A percentile compares a stretch with the other conserved stretches of the same genome.
Conservation (phyloP, 2,329 filamentous ascomycete genomes). For the Huntiella decipiens region DNA sequence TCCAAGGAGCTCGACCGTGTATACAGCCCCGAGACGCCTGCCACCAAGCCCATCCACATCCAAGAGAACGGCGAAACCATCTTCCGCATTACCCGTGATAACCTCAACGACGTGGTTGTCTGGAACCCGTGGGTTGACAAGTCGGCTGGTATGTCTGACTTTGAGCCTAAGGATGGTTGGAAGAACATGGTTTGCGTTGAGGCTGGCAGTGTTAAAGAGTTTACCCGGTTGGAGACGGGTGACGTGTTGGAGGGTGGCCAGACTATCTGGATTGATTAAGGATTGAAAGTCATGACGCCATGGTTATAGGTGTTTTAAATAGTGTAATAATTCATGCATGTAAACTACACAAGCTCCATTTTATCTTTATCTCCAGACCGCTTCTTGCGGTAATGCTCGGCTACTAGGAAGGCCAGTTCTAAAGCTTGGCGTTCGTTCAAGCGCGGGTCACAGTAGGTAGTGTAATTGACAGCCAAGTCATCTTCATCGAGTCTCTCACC, state of each 20-base stretch:
- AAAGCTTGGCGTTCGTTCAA: conserved; percentile 96
- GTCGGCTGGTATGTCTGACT: conserved; percentile 64
- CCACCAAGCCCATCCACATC: conserved; percentile 39
- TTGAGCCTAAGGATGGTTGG: conserved; percentile 74
- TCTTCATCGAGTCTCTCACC: conserved; percentile 74
- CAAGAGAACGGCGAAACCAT: conserved; percentile 41
- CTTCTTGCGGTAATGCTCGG: conserved; percentile 47
- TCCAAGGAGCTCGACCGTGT: conserved; percentile 71
- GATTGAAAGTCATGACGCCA: neutral
- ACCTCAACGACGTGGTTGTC: conserved; percentile 71
- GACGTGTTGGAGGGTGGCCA: conserved; percentile 46
- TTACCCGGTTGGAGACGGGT: conserved; percentile 70
- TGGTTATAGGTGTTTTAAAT: neutral
- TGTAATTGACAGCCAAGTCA: conserved; percentile 78
- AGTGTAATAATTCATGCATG: neutral
- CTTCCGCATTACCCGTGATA: conserved; percentile 65
- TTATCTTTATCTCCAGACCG: conserved; percentile 6
- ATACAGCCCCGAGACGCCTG: conserved; percentile 52
- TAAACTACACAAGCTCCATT: too few relatives aligned
- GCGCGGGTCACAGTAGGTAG: conserved; percentile 85
- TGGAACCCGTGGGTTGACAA: conserved; percentile 96
- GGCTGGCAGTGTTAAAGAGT: conserved; percentile 63
- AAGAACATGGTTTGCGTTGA: conserved; percentile 91
- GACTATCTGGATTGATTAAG: conserved; percentile 22
- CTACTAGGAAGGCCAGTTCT: conserved; percentile 83